Evolutionary conservation across 345 rosid species (phyloP).

Genomic region (Euphorbia pulcherrima): DNA sequence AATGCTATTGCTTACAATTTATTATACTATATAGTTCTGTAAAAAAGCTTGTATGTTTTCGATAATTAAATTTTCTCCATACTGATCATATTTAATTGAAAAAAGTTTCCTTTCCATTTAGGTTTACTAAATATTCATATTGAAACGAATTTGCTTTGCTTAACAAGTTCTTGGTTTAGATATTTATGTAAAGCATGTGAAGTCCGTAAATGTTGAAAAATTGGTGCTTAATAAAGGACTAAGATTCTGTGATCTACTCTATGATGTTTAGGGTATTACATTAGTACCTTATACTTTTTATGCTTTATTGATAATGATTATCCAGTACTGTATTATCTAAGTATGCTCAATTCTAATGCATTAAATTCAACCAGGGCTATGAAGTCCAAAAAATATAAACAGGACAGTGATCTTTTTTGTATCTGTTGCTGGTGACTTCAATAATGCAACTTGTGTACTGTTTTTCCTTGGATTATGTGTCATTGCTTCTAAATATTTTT

Average conservation of each 20-base stretch:
- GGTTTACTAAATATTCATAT: not conserved
- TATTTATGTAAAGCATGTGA: not conserved
- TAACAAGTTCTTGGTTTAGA: not conserved
- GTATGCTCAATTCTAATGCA: not conserved
- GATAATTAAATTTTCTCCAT: too few relatives aligned
- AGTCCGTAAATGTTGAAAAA: not conserved
- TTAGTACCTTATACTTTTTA: too few relatives aligned
- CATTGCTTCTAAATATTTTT: constrained; percentile 10
- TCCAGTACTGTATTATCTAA: not conserved
- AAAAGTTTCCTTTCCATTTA: not conserved
- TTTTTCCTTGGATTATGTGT: constrained; percentile 5
- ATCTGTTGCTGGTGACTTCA: not conserved
- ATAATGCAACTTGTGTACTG: not conserved
- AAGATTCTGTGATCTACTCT: not conserved
- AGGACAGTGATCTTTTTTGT: not conserved
- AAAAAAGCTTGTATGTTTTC: too few relatives aligned
- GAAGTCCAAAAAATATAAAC: not conserved
- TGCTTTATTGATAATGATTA: not conserved
- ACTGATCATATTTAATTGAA: too few relatives aligned
- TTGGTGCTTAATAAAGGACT: not conserved
- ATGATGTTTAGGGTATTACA: too few relatives aligned
- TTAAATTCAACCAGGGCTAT: not conserved
- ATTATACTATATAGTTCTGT: not conserved
- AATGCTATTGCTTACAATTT: not conserved
- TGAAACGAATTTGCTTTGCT: not conserved